A percentile compares a stretch with the other conserved stretches of the same genome.
Evolutionary conservation across 495 filamentous ascomycete species (phyloP).

Genomic region (Xylaria grammica): DNA sequence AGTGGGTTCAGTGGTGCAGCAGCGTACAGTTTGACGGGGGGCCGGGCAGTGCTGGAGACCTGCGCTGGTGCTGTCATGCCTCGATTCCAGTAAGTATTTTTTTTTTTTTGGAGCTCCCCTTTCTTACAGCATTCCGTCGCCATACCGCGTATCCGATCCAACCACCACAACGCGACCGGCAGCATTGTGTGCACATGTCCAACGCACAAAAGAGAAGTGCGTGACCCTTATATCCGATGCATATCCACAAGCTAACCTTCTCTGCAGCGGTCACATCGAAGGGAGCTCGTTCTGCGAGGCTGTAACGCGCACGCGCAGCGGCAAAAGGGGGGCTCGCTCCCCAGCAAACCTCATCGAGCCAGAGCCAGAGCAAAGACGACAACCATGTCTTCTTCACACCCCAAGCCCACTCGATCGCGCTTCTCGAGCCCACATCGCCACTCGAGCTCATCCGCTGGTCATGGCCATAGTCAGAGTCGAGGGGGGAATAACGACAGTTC

Average conservation of each 20-base stretch:
- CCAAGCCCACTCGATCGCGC: conserved; percentile 55
- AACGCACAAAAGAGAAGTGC: conserved; percentile 18
- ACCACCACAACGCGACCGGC: conserved; percentile 13
- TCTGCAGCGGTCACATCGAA: conserved; percentile 6
- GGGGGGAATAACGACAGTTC: conserved; percentile 37
- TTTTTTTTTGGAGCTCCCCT: conserved; percentile 24
- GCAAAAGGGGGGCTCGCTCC: conserved; percentile 27
- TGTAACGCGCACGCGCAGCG: conserved; percentile 20
- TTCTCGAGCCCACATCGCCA: conserved; percentile 58
- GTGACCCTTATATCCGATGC: conserved; percentile 5
- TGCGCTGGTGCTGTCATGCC: not conserved
- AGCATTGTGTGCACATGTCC: conserved; percentile 15
- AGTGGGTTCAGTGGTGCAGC: not conserved
- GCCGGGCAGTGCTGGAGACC: not conserved
- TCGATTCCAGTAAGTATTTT: conserved; percentile 20
- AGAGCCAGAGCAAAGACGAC: conserved; percentile 12
- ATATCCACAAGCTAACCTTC: conserved; percentile 9
- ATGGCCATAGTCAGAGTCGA: conserved; percentile 44
- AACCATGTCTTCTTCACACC: conserved; percentile 43
- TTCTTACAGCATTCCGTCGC: conserved; percentile 22
- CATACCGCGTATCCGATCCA: conserved; percentile 21
- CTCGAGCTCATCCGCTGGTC: conserved; percentile 37
- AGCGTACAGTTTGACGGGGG: not conserved
- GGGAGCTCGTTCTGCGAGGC: conserved; percentile 19
- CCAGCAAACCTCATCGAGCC: conserved; percentile 8